Conservation (phyloP, 1,284 basidiomycete species). For the Austropuccinia psidii region DNA sequence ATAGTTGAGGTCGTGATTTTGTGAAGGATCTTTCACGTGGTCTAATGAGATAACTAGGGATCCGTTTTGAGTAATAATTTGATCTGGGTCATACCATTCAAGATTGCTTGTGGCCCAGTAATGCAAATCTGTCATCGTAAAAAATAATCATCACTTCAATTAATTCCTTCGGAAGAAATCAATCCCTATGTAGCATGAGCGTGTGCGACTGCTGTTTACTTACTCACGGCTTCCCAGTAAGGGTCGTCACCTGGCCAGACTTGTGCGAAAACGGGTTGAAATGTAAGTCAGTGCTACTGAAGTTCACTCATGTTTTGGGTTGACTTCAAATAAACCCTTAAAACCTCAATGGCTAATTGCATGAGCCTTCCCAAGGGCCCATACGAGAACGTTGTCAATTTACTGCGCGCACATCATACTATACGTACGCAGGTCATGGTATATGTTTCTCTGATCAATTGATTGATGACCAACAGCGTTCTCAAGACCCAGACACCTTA, state of each 20-base stretch:
- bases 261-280: too few species aligned
- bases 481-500: too few species aligned
- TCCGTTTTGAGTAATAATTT: conserved; percentile 69
- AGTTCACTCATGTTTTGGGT: too few species aligned
- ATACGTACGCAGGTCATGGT: background rate
- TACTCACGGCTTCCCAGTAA: conserved; percentile 51
- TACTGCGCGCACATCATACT: too few species aligned
- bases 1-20: conserved; percentile 65
- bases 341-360: too few species aligned
- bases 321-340: too few species aligned
- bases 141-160: conserved; percentile 46
- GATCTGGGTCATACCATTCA: conserved; percentile 72
- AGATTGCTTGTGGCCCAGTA: conserved; percentile 62
- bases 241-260: conserved; percentile 58
- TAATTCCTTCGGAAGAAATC: background rate
- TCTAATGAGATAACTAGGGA: conserved; percentile 68
- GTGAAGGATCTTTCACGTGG: conserved; percentile 44
- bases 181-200: background rate
- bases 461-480: background rate
- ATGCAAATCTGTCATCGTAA: conserved; percentile 70
- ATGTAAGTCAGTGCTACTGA: too few species aligned
- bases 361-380: too few species aligned
- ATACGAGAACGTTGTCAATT: too few species aligned
- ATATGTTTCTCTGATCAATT: background rate
- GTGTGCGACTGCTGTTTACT: conserved; percentile 57